phyloP scores from a whole-genome alignment of 495 filamentous ascomycete species.

The Xylona heveae region DNA sequence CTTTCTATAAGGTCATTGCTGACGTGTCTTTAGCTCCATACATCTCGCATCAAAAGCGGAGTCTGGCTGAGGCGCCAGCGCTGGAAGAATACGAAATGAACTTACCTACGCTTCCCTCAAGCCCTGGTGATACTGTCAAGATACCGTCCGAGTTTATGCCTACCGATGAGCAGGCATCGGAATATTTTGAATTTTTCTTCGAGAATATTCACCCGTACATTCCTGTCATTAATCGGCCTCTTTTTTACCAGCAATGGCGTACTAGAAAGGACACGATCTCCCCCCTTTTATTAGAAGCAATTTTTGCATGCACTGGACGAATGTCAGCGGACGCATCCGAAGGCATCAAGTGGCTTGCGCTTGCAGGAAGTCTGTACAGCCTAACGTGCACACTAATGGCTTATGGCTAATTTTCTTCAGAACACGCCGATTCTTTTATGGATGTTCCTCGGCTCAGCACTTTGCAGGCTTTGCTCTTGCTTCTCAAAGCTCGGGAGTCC shows the following conservation, averaged over 20 bases:
- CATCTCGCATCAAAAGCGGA: constrained; percentile 53
- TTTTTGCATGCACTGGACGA: constrained; percentile 83
- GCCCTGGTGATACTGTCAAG: constrained; percentile 52
- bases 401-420: constrained; percentile 26
- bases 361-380: constrained; percentile 72
- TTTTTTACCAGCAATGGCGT: constrained; percentile 86
- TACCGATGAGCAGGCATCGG: constrained; percentile 55
- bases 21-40: constrained; percentile 42
- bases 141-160: constrained; percentile 95
- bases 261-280: constrained; percentile 71
- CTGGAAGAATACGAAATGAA: constrained; percentile 45
- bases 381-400: too few species aligned
- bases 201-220: constrained; percentile 84
- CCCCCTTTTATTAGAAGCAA: constrained; percentile 74
- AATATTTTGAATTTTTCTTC: constrained; percentile 89
- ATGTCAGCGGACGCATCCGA: constrained; percentile 65
- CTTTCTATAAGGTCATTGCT: neutral
- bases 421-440: constrained; percentile 89
- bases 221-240: constrained; percentile 69
- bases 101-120: constrained; percentile 42
- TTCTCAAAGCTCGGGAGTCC: constrained; percentile 81
- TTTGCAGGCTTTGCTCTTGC: constrained; percentile 71
- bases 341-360: constrained; percentile 83
- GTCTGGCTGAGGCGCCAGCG: constrained; percentile 45
- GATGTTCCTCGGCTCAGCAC: constrained; percentile 86